Evolutionary conservation across 192 early-diverging fungal genomes (phyloP).

Genomic region (Helicostylum pulchrum): DNA sequence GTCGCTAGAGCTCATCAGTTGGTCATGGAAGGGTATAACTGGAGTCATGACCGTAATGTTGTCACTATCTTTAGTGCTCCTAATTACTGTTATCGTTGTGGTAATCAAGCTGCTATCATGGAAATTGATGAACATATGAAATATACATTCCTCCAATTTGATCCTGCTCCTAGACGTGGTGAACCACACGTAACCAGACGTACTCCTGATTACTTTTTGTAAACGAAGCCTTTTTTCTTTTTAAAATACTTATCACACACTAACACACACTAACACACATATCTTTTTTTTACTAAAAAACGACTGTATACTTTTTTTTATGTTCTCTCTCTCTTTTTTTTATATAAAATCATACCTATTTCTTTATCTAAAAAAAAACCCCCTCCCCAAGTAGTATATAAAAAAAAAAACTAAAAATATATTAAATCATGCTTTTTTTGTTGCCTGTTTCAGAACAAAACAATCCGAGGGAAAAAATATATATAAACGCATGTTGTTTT

Average conservation of each 20-base stretch:
- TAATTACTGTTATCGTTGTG: slow-evolving; percentile 99
- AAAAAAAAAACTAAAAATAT: no score
- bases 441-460: no score
- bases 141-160: slow-evolving; percentile 98
- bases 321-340: no score
- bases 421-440: no score
- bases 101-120: slow-evolving; percentile 99
- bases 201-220: slow-evolving; percentile 99
- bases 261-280: no score
- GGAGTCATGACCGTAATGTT: slow-evolving; percentile 97
- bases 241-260: background rate
- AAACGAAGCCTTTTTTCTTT: slow-evolving; percentile 21
- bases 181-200: slow-evolving; percentile 98
- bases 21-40: slow-evolving; percentile 97
- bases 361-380: no score
- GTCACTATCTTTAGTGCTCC: slow-evolving; percentile 99
- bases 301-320: no score
- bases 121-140: slow-evolving; percentile 99
- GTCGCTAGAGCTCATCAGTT: slow-evolving; percentile 95
- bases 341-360: no score
- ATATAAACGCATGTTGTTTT: no score
- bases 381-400: no score
- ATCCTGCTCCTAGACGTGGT: slow-evolving; percentile 94
- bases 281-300: no score
- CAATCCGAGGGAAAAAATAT: no score